These are phyloP conservation scores for Xerocomus spinulosus DNA, from an alignment of 768 basidiomycete species.

Conservation along the genomic window DNA sequence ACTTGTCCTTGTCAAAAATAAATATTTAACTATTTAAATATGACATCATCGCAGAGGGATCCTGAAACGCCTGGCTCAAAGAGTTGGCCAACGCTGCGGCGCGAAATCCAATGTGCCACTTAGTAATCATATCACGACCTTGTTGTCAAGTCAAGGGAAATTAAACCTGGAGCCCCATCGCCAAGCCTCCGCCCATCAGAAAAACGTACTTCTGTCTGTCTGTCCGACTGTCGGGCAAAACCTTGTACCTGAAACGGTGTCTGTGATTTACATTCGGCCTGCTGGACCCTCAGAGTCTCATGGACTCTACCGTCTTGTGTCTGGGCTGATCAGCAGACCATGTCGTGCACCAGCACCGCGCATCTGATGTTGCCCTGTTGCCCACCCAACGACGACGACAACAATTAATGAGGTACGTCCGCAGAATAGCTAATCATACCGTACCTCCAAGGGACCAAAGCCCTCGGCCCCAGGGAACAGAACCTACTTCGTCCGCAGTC, in stretches of 20 bases:
- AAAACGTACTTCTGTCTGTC: neutral
- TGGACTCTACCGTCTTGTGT: too few species aligned
- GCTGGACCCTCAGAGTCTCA: too few species aligned
- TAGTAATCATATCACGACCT: neutral
- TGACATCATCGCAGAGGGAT: neutral
- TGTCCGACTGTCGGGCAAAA: neutral
- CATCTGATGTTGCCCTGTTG: too few species aligned
- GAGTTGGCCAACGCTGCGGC: neutral
- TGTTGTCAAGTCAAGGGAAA: conserved; percentile 1
- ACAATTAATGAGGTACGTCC: neutral
- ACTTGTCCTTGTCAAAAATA: conserved; percentile 2
- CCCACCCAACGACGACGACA: conserved; percentile 3
- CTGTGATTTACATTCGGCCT: conserved; percentile 24
- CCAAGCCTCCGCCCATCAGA: conserved; percentile 5
- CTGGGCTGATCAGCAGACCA: neutral
- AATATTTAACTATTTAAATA: conserved; percentile 9
- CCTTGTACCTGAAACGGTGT: conserved; percentile 11
- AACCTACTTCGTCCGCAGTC: conserved; percentile 13
- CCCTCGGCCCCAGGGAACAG: conserved; percentile 29
- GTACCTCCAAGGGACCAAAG: conserved; percentile 4
- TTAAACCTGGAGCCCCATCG: conserved; percentile 6
- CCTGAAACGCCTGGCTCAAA: neutral
- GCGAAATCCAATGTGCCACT: conserved; percentile 1
- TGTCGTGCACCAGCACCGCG: neutral
- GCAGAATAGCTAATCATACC: conserved; percentile 10